These are phyloP conservation scores for Phoenix roebelenii DNA, from an alignment of 176 grass and related monocot species.

Conservation along the genomic window DNA sequence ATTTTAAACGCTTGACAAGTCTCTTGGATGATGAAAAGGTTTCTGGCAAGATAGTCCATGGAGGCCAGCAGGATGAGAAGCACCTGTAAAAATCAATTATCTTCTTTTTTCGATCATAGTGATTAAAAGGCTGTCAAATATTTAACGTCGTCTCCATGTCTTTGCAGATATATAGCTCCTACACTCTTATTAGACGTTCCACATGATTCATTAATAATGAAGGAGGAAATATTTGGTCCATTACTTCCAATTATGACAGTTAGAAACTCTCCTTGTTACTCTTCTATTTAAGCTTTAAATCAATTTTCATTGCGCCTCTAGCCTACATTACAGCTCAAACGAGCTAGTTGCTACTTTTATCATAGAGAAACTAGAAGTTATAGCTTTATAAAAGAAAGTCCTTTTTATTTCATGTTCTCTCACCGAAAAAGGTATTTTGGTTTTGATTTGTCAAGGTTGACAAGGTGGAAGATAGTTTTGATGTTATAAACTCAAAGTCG, in stretches of 20 bases:
- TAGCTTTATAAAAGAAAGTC: too few relatives aligned
- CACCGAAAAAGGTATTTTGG: too few relatives aligned
- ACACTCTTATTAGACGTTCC: constrained; percentile 73
- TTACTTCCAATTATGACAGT: constrained; percentile 80
- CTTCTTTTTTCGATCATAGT: too few relatives aligned
- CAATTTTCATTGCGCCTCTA: too few relatives aligned
- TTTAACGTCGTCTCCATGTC: constrained; percentile 9
- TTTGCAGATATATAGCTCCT: constrained; percentile 65
- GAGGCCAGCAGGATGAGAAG: constrained; percentile 56
- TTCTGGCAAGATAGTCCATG: constrained; percentile 53
- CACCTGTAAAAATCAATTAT: constrained; percentile 38
- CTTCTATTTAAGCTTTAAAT: not conserved
- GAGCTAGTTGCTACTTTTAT: too few relatives aligned
- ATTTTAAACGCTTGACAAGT: constrained; percentile 44
- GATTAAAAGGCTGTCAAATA: not conserved
- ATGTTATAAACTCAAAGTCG: constrained; percentile 40
- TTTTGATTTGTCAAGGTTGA: constrained; percentile 38
- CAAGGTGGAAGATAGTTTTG: constrained; percentile 65
- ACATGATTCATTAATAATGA: constrained; percentile 59
- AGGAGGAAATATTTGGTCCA: constrained; percentile 69
- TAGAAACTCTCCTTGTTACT: constrained; percentile 8
- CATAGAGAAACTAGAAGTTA: too few relatives aligned
- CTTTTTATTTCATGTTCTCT: too few relatives aligned
- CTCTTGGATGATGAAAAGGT: constrained; percentile 66
- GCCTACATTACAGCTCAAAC: too few relatives aligned